These are phyloP conservation scores for Kluyveromyces nonfermentans DNA, from an alignment of 805 yeast species.

Conservation along the genomic window DNA sequence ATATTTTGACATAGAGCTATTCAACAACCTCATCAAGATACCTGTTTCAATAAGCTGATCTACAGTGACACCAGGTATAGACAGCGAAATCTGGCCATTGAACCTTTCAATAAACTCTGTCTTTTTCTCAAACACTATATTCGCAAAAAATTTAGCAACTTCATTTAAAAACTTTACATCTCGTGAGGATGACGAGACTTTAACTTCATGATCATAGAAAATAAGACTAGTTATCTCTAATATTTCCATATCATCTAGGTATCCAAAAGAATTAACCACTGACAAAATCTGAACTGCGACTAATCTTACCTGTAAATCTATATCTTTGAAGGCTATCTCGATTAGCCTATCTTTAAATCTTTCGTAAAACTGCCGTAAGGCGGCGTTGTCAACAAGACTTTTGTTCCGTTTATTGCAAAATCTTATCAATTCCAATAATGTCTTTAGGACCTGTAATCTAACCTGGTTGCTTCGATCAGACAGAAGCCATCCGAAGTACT, in stretches of 20 bases:
- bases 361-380: conserved; percentile 70
- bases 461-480: conserved; percentile 60
- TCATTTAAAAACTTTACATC: conserved; percentile 33
- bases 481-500: conserved; percentile 77
- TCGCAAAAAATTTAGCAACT: conserved; percentile 44
- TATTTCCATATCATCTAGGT: conserved; percentile 51
- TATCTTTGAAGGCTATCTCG: conserved; percentile 50
- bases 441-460: conserved; percentile 53
- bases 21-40: conserved; percentile 17
- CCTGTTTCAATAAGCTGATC: conserved; percentile 18
- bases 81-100: conserved; percentile 9
- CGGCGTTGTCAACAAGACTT: conserved; percentile 39
- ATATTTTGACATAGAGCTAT: conserved; percentile 17
- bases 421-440: conserved; percentile 41
- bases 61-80: conserved; percentile 9
- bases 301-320: conserved; percentile 45
- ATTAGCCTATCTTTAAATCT: conserved; percentile 58
- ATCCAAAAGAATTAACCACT: conserved; percentile 51
- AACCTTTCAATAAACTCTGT: conserved; percentile 31
- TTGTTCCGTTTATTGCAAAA: conserved; percentile 18
- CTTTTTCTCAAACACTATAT: conserved; percentile 34
- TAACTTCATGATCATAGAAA: conserved; percentile 30
- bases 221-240: conserved; percentile 35
- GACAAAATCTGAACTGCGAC: conserved; percentile 43
- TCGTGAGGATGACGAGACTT: conserved; percentile 25